Conservation (phyloP, 2,329 filamentous ascomycete genomes). For the Arachnomyces sp. region DNA sequence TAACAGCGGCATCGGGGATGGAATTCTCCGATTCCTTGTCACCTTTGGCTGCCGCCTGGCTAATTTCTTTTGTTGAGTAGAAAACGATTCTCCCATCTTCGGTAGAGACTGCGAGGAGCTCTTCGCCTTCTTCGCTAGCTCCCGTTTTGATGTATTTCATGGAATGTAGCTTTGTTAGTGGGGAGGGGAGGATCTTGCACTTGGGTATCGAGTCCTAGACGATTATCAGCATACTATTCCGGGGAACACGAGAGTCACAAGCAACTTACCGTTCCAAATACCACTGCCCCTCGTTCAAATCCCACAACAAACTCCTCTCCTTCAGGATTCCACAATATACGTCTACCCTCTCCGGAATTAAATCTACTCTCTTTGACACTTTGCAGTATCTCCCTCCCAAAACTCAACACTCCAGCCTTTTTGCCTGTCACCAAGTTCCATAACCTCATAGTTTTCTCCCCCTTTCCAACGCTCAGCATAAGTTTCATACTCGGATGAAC, state of each 20-base stretch:
- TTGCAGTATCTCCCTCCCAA: slow-evolving; percentile 62
- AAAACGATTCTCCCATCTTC: slow-evolving; percentile 85
- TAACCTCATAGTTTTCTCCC: slow-evolving; percentile 82
- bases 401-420: slow-evolving; percentile 87
- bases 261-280: slow-evolving; percentile 64
- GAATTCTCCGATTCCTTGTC: slow-evolving; percentile 42
- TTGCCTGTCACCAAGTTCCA: slow-evolving; percentile 97
- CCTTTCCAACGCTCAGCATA: slow-evolving; percentile 85
- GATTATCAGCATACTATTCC: slow-evolving; percentile 10
- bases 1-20: slow-evolving; percentile 50
- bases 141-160: slow-evolving; percentile 56
- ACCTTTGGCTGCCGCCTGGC: slow-evolving; percentile 22
- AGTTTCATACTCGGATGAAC: slow-evolving; percentile 95
- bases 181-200: slow-evolving; percentile 60
- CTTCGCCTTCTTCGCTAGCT: slow-evolving; percentile 40
- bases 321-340: slow-evolving; percentile 68
- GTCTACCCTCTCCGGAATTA: slow-evolving; percentile 71
- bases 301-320: slow-evolving; percentile 80
- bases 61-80: slow-evolving; percentile 56
- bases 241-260: neutral
- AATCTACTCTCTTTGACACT: slow-evolving; percentile 69
- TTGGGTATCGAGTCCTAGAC: slow-evolving; percentile 63
- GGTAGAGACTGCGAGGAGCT: slow-evolving; percentile 68
- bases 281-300: slow-evolving; percentile 75
- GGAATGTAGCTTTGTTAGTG: slow-evolving; percentile 73